Base-by-base conservation (phyloP, 768 basidiomycete species). In the Russula ochroleuca region DNA sequence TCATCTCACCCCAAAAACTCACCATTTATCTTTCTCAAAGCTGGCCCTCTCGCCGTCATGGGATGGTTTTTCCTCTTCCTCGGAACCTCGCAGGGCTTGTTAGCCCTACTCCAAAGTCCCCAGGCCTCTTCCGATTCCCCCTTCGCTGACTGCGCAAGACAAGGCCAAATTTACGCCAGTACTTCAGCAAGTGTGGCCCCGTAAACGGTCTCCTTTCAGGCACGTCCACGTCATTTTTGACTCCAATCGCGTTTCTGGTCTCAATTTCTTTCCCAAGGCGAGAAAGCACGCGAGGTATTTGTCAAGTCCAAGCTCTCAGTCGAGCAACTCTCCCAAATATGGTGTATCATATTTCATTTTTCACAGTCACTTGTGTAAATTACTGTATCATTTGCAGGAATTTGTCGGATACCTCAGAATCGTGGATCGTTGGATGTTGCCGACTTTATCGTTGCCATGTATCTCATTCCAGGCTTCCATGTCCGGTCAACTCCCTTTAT, bases 361-460 rank as follows among this genome's bases (percentile, higher is more conserved):
- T 40, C 13, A 33, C 35, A 40, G 37, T 25, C 57, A 23, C 33
- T 51, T 19, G 6, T 51, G 57, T 38, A 47, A n/a, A 60, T 28
- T 28, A 28, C 2, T 45, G 37, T 43, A n/a, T 21, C 56, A 45
- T 47, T 45, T 15, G 21, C 69, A 97, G 94, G 95, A 88, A 82
- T 66, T 82, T 99, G 43, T 90, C 95, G n/a, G 97, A 99, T 74
- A 95, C 94, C n/a, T 5, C 90, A 95, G 75, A 84, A 90, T 68
- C 83, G 97, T 65, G 96, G 97, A 57, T 78, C 81, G 14, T 85
- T 99, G 64, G 97, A 99, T 73, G 78, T 85, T 17, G 81, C 88
- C 50, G 97, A 99, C 75, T 99, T 99, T 72, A 87, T 90, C 63
- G 85, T 99, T 70, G 97, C 88, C 47, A 95, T 97, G 94, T 93